phyloP scores from a whole-genome alignment of 2,329 filamentous ascomycete genomes.

The Pseudocercospora pini-densiflorae region DNA sequence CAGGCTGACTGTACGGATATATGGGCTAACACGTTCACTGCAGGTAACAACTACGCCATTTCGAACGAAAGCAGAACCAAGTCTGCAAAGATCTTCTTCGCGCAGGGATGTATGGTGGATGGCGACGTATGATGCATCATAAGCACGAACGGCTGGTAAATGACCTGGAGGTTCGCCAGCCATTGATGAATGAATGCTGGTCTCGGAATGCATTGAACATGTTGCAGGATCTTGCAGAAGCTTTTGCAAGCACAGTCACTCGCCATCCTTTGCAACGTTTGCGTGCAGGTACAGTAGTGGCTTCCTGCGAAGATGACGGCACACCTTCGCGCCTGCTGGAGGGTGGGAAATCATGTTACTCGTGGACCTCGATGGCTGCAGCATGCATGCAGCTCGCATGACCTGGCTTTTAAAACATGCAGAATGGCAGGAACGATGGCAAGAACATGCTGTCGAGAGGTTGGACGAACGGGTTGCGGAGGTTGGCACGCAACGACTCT shows the following conservation, averaged over 20 bases:
- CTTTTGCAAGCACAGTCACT: neutral
- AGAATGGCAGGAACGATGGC: neutral
- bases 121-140: constrained; percentile 18
- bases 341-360: too few relatives aligned
- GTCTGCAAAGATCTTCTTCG: constrained; percentile 84
- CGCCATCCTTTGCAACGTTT: neutral
- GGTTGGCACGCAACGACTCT: neutral
- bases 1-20: neutral
- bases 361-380: neutral
- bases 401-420: neutral
- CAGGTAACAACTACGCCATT: constrained; percentile 94
- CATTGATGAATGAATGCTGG: neutral
- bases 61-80: constrained; percentile 71
- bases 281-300: neutral
- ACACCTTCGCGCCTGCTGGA: too few relatives aligned
- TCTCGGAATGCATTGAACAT: neutral
- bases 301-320: neutral
- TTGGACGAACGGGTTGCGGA: neutral
- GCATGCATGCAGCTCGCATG: neutral
- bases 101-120: constrained; percentile 74
- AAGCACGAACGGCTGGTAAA: neutral
- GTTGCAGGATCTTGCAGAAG: neutral
- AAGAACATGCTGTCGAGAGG: neutral
- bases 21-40: constrained; percentile 16
- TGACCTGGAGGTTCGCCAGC: neutral